Evolutionary conservation across 495 filamentous ascomycete genomes (phyloP).

Genomic region (Aspergillus homomorphus): DNA sequence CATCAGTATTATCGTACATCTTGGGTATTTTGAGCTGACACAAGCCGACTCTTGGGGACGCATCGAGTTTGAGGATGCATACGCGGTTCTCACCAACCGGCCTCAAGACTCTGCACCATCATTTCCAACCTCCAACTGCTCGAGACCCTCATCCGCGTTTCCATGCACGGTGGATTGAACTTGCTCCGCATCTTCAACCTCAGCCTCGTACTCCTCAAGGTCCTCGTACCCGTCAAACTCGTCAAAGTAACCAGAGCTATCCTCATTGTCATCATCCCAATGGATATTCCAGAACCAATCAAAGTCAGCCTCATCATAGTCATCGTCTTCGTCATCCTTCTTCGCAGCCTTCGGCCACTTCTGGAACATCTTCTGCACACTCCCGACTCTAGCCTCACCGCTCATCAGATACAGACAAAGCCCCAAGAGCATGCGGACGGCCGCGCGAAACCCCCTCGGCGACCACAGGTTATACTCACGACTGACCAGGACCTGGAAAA

Average conservation of each 20-base stretch:
- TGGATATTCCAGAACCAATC: background rate
- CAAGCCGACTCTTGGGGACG: background rate
- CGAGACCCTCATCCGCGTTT: background rate
- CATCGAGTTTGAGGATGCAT: background rate
- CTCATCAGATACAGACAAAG: constrained; percentile 31
- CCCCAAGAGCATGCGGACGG: constrained; percentile 18
- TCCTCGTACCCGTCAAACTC: constrained; percentile 16
- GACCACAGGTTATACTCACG: constrained; percentile 33
- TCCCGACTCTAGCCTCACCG: constrained; percentile 26
- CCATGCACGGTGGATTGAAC: background rate
- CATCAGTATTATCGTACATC: background rate
- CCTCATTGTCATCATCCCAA: constrained; percentile 13
- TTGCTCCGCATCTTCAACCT: constrained; percentile 6
- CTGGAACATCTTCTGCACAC: constrained; percentile 24
- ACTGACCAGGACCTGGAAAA: constrained; percentile 27
- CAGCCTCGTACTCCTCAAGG: constrained; percentile 12
- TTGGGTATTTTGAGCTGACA: background rate
- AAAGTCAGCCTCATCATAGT: constrained; percentile 10
- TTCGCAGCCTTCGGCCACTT: constrained; percentile 21
- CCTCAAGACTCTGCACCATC: too few species aligned
- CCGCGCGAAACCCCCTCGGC: constrained; percentile 19
- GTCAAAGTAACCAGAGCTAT: background rate
- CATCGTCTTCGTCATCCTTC: constrained; percentile 3
- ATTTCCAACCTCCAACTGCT: background rate
- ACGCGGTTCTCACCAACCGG: background rate